Base-by-base conservation (phyloP, 2,329 filamentous ascomycete species). In the Xylaria sp. region DNA sequence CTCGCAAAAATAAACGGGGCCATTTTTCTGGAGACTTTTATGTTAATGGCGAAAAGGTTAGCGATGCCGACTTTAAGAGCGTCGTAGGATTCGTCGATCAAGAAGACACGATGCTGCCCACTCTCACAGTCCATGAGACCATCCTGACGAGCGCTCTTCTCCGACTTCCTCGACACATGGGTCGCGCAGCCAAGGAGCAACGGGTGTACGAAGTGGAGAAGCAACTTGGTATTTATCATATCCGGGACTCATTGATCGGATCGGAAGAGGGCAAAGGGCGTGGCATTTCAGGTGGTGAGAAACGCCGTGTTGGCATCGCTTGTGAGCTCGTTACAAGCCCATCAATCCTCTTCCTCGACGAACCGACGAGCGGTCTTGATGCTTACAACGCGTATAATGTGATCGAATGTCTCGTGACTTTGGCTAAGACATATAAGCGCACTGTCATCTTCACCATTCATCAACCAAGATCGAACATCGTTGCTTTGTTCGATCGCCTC, bases 371-470 rank as follows among this genome's bases (percentile, higher is more conserved):
- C 76, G 96, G 96, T 62, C 85, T 98, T 25, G 96, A 99, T 79
- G 93, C 96, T 0, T 99, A 90, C 84, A 99, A 99, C 77, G 97
- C 97, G 6, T 99, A 96, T 84, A 99, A 99, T 72, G 96, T 99
- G 45, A 90, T 99, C 30, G 96, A 99, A 79, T 98, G 94, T 75
- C 86, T 99, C 10, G 95, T 98, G 45, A 97, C 92, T 1, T 83
- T 99, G 52, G 96, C 97, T 60, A 97, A 97, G 83, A 96, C 90
- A 48, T 99, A 98, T 83, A 97, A 97, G 81, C 89, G 97, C 68
- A 99, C 97, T 0, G 94, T 99, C 63, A 92, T 99, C 70, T 97
- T 99, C 82, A 99, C 96, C 15, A 99, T 99, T 71, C 96, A 99
- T 79, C 96, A 99, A 76, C 96, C 96, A 43, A 89, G 97, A 72